These are phyloP conservation scores for Termitomyces bulborhizus DNA, from an alignment of 768 basidiomycete species.

Conservation along the genomic window DNA sequence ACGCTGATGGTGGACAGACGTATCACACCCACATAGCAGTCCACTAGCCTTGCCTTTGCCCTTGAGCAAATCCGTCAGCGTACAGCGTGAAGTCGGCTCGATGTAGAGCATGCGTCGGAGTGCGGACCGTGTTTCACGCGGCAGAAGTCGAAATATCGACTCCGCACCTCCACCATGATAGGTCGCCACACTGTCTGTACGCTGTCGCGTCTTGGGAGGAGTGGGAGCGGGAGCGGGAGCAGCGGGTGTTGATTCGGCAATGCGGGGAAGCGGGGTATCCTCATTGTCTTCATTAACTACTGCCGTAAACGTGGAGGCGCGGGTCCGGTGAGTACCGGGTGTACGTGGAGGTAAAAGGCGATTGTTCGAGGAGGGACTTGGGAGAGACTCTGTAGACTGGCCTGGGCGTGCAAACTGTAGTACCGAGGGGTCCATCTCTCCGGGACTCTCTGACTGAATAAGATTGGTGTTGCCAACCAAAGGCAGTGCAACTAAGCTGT, in stretches of 20 bases:
- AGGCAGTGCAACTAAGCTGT: constrained; percentile 33
- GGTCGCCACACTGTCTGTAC: constrained; percentile 52
- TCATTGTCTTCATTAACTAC: constrained; percentile 8
- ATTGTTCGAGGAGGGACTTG: constrained; percentile 21
- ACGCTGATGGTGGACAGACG: constrained; percentile 9
- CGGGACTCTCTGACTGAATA: constrained; percentile 33
- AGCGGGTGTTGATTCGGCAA: constrained; percentile 8
- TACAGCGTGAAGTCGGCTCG: constrained; percentile 85
- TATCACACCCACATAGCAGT: constrained; percentile 75
- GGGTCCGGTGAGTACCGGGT: constrained; percentile 3
- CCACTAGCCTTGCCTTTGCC: constrained; percentile 71
- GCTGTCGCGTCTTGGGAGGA: constrained; percentile 18
- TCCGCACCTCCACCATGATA: constrained; percentile 76
- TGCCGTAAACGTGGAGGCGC: constrained; percentile 12
- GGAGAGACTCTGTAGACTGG: constrained; percentile 69
- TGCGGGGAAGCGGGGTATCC: constrained; percentile 9
- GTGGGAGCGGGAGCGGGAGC: not conserved
- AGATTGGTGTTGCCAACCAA: constrained; percentile 14
- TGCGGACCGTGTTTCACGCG: constrained; percentile 85
- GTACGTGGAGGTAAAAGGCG: constrained; percentile 31
- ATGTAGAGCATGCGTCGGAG: constrained; percentile 92
- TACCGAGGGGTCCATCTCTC: constrained; percentile 71
- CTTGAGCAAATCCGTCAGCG: constrained; percentile 84
- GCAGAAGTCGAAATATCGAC: constrained; percentile 93
- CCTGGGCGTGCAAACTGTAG: constrained; percentile 70